Evolutionary conservation across 2,329 filamentous ascomycete species (phyloP), one percentile per base, ranked within the genome.

Genomic region (Xylaria digitata): DNA sequence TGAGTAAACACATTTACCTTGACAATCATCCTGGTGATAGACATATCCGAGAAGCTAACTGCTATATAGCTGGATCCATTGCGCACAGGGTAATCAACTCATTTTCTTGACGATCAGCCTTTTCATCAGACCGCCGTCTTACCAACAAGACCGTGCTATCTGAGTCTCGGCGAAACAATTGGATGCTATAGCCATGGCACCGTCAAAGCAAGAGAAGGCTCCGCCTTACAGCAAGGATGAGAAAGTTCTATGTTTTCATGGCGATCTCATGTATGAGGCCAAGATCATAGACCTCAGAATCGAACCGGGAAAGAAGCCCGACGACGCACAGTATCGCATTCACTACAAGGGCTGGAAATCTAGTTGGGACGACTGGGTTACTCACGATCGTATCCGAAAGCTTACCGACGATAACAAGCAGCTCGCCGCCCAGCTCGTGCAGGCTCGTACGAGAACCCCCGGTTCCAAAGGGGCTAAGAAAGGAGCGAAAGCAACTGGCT

Each of bases 321-420:
- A 90, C 68, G 89, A 91, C 40, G 94, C 89, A 77, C 89, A 93
- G 78, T 99, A 97, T 83, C 92, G 92, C 77, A 92, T 99, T 62
- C 96, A 99, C 81, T 99, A 99, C 84, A 98, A 98, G 81, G 96
- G 96, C 76, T 99, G 96, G 96, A 99, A 99, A 85, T 94, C 95
- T 80, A 97, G 94, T 86, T 99, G 96, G 96, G 96, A 99, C 82
- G 96, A 99, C 82, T 98, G 95, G 95, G 96, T 98, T 50, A 89
- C 92, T 23, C 90, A 94, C 80, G 95, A 98, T 79, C 92, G 96
- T 72, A 90, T 99, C 68, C 91, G 94, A 77, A 97, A 97, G 82
- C 91, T 95, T 78, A 97, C 90, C 58, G 93, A 97, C 63, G 96
- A 98, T 81, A 97, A 98, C 82, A 92, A 93, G 77, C 93, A 97